Base-by-base conservation (phyloP, 441 rosid genomes). In the Brassica hybrid region DNA sequence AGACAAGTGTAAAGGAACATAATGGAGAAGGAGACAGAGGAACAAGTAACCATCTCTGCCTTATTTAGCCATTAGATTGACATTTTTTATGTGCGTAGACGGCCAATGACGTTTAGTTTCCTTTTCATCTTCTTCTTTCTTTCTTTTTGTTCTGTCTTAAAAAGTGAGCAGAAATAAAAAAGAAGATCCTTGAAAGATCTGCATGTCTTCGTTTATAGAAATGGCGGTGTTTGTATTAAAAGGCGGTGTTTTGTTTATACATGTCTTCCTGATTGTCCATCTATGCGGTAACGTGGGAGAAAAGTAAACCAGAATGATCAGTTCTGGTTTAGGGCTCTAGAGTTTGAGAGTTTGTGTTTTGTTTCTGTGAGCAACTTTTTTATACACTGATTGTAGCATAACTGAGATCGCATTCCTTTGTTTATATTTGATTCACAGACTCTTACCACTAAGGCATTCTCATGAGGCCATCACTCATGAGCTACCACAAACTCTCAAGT, bases 21-120 rank as follows among this genome's bases (percentile, higher is more conserved):
- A 23, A 34, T 70, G 58, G 75, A 57, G 27, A 71, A 41, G 0
- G 34, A 19, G 38, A 25, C 67, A 77, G 72, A 77, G 76, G 67
- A 58, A 77, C 80, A 65, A 70, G 71, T 76, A 75, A 67, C 80
- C 25, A 10, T 19, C 19, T 54, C 54, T 65, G 61, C 60, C 75
- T 65, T 56, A 50, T 68, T 52, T 76, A 60, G 45, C 41, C 41
- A 61, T 61, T 6, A 18, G 19, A 60, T 41, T 41, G n/a, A 41
- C 11, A 2, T 41, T 67, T 61, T 7, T 67, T 12, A 58, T 65
- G 21, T 77, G 50, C 80, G 76, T 72, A 76, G 81, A 77, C 76
- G 69, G 77, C 77, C 73, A 78, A 72, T 72, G 64, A 72, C 77
- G 73, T 72, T 72, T 67, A 72, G 11, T 63, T 59, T 66, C 69